Evolutionary conservation across 352 stramenopile species (phyloP), one percentile per base, ranked within the genome.

Genomic region (Phytophthora crassamura): DNA sequence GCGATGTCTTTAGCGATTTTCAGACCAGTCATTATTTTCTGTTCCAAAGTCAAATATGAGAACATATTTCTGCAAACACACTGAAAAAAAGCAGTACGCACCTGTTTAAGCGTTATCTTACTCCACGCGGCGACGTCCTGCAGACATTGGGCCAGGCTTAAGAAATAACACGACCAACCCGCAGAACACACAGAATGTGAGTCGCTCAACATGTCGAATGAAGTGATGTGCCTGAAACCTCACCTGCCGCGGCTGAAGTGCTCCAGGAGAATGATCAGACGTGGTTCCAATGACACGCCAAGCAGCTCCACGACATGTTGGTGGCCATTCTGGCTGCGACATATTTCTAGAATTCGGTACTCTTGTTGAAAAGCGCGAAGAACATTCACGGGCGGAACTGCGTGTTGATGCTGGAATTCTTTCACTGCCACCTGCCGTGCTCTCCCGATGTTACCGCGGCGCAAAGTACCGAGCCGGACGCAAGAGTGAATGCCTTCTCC

Each of bases 401-500:
- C 20, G n/a, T 75, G 56, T 33, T 64, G 46, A 39, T 80, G 69
- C 6, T 68, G 67, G 40, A 82, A 82, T 32, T 80, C 70, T 62
- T 82, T 82, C 35, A 77, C 51, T 42, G 70, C 69, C 12, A 82
- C 60, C 12, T 70, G 58, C 5, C 25, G 33, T 7, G 7, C 25
- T 10, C 34, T 47, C 10, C 11, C 33, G 43, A 33, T 35, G 22
- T 46, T 42, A 10, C 33, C 10, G 7, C 15, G 28, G 5, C 15
- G 25, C 16, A 78, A 56, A 5, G 45, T 49, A 7, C 60, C 74
- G 14, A 54, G 58, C 35, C 49, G 50, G 7, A 82, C 74, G 40
- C 63, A 72, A 5, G 74, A 77, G 35, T 82, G 62, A 45, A 78
- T 62, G 2, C 74, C 74, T 58, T 82, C 62, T 43, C 74, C 70